These are phyloP conservation scores for Solanum bulbocastanum DNA, from an alignment of 257 asterid species.

Conservation along the genomic window DNA sequence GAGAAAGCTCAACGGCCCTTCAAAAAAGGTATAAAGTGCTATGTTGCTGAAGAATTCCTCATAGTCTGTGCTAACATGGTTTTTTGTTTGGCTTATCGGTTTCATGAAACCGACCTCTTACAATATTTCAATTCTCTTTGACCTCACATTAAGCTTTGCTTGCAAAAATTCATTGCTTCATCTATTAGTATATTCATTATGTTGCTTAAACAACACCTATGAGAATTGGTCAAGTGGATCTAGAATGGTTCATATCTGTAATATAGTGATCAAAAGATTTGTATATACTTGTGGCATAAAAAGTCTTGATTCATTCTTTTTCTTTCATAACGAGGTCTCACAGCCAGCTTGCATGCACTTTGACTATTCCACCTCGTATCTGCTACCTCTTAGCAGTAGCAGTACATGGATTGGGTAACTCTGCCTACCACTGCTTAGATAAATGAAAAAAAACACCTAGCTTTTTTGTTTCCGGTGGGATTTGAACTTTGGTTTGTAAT, in stretches of 20 bases:
- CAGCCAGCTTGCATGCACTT: neutral
- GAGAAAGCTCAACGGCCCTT: conserved; percentile 38
- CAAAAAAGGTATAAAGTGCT: conserved; percentile 52
- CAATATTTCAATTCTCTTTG: neutral
- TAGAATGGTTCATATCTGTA: neutral
- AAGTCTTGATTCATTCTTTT: neutral
- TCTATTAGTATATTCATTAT: neutral
- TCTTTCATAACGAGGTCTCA: neutral
- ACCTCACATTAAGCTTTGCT: neutral
- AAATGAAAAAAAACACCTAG: neutral
- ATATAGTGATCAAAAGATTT: neutral
- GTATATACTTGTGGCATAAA: neutral
- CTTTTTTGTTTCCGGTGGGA: neutral
- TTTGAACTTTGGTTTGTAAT: neutral
- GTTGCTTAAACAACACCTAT: neutral
- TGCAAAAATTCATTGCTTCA: neutral
- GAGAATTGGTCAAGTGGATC: neutral
- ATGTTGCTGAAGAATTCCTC: neutral
- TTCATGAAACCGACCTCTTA: neutral
- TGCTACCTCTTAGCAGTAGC: neutral
- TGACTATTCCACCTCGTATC: neutral
- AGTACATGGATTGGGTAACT: neutral
- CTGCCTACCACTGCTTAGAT: neutral
- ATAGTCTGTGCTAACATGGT: neutral
- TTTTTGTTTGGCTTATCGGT: neutral